Conservation (phyloP, 768 basidiomycete species). For the Kwoniella newhampshirensis region DNA sequence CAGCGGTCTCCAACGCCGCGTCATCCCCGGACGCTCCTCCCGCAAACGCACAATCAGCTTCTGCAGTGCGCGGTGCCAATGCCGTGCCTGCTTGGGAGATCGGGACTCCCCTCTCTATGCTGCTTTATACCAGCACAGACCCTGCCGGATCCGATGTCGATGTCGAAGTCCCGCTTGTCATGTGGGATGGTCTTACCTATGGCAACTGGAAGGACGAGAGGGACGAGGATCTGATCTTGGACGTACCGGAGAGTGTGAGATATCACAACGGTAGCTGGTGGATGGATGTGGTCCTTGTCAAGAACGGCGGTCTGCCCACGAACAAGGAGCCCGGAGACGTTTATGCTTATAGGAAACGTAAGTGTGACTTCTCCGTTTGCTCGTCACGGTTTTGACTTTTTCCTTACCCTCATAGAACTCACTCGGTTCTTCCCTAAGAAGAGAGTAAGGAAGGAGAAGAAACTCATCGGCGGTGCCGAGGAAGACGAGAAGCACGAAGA, state of each 20-base stretch:
- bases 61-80: background rate
- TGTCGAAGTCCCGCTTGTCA: slow-evolving; percentile 31
- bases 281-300: slow-evolving; percentile 47
- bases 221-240: slow-evolving; percentile 40
- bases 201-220: slow-evolving; percentile 49
- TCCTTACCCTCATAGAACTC: slow-evolving; percentile 60
- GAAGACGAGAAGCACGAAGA: slow-evolving; percentile 49
- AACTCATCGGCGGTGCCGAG: slow-evolving; percentile 60
- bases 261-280: slow-evolving; percentile 45
- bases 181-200: slow-evolving; percentile 49
- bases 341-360: slow-evolving; percentile 44
- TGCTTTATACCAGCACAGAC: slow-evolving; percentile 44
- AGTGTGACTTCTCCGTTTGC: no score
- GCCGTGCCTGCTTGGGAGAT: slow-evolving; percentile 43
- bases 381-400: no score
- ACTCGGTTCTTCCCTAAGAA: slow-evolving; percentile 76
- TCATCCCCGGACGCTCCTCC: background rate
- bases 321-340: slow-evolving; percentile 29
- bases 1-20: slow-evolving; percentile 17
- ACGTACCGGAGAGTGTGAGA: slow-evolving; percentile 45
- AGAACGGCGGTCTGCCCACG: slow-evolving; percentile 31
- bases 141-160: slow-evolving; percentile 20
- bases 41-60: background rate
- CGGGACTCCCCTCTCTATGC: slow-evolving; percentile 48
- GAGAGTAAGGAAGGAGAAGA: slow-evolving; percentile 78